Conservation (phyloP, 768 basidiomycete genomes). For the Mycena capillaripes region DNA sequence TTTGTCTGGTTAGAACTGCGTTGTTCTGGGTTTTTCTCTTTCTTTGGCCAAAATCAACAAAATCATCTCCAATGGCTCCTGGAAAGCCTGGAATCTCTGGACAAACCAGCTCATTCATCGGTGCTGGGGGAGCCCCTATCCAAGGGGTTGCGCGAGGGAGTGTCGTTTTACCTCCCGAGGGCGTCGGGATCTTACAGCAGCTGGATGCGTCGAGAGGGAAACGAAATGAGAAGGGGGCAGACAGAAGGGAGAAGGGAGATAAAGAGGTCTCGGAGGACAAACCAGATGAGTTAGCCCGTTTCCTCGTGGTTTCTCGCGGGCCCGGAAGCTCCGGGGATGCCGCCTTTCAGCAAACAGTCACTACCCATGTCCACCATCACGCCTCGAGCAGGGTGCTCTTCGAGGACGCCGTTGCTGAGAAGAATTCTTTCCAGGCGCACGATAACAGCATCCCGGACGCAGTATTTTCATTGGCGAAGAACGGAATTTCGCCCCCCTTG, state of each 20-base stretch:
- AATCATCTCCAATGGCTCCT: neutral
- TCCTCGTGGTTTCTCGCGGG: slow-evolving; percentile 8
- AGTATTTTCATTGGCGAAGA: slow-evolving; percentile 24
- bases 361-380: too few relatives aligned
- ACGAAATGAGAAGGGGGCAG: slow-evolving; percentile 13
- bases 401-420: neutral
- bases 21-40: neutral
- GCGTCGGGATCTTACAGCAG: neutral
- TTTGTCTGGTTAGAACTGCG: slow-evolving; percentile 11
- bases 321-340: neutral
- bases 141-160: neutral
- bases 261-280: slow-evolving; percentile 11
- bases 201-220: neutral
- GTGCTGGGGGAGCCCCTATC: slow-evolving; percentile 15
- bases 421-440: slow-evolving; percentile 13
- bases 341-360: neutral
- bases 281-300: neutral
- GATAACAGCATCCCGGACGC: slow-evolving; percentile 15
- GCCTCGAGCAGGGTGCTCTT: slow-evolving; percentile 1
- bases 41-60: neutral
- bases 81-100: neutral
- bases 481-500: slow-evolving; percentile 12
- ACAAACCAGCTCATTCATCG: neutral
- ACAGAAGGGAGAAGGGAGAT: neutral
- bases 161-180: neutral